These are phyloP conservation scores for Angomonas ambiguus DNA, from an alignment of 208 protist species.

Conservation along the genomic window DNA sequence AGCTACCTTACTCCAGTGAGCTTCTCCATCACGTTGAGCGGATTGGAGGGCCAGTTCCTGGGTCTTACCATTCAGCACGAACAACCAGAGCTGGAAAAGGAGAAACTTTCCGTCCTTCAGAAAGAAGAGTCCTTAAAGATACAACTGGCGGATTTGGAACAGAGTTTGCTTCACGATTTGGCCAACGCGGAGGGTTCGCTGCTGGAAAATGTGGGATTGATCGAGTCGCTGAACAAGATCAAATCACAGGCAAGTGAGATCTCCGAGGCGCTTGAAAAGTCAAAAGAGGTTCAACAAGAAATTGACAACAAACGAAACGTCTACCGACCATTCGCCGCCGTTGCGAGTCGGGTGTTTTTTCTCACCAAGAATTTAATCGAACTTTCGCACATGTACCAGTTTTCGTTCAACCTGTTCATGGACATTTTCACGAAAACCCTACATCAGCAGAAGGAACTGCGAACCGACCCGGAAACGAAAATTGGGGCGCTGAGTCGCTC, in stretches of 20 bases:
- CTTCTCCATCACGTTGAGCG: conserved; percentile 96
- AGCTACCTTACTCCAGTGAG: conserved; percentile 93
- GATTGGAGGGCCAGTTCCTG: conserved; percentile 97
- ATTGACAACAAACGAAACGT: conserved; percentile 94
- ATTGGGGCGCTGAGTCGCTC: conserved; percentile 67
- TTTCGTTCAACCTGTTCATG: conserved; percentile 93
- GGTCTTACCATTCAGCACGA: conserved; percentile 95
- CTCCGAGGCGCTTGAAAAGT: conserved; percentile 78
- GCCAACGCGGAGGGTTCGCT: conserved; percentile 93
- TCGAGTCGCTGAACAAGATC: conserved; percentile 94
- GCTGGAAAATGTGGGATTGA: conserved; percentile 94
- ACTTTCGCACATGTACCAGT: conserved; percentile 98
- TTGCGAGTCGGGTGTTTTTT: conserved; percentile 92
- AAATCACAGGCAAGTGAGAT: conserved; percentile 94
- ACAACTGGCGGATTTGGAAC: conserved; percentile 92
- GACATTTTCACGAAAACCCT: conserved; percentile 72
- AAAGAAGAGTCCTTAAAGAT: conserved; percentile 96
- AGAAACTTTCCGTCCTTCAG: conserved; percentile 90
- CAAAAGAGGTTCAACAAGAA: conserved; percentile 81
- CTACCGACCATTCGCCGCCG: conserved; percentile 92
- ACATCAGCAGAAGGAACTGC: conserved; percentile 52
- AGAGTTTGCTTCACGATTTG: conserved; percentile 90
- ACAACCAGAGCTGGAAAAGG: conserved; percentile 95
- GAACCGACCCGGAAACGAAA: conserved; percentile 82
- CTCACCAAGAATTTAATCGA: conserved; percentile 83